phyloP scores from a whole-genome alignment of 2,329 filamentous ascomycete genomes.

The Botrytis galanthina region DNA sequence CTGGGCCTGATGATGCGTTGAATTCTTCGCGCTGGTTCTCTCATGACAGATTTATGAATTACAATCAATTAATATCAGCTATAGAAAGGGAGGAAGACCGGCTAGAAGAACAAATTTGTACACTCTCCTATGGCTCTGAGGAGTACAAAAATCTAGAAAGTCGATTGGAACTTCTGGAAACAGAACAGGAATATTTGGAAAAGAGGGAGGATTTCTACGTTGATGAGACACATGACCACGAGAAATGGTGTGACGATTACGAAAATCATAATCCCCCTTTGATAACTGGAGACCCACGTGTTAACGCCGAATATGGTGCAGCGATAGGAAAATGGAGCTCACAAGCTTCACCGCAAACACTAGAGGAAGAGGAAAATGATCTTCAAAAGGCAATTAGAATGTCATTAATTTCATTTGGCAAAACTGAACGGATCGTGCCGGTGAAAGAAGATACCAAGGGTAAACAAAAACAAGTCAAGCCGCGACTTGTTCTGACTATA shows the following conservation, averaged over 20 bases:
- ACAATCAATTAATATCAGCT: not conserved
- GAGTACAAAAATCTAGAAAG: not conserved
- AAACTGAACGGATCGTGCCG: not conserved
- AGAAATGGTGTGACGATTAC: not conserved
- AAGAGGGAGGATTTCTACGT: not conserved
- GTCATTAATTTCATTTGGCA: not conserved
- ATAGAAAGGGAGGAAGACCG: not conserved
- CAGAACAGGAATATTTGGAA: not conserved
- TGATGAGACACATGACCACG: not conserved
- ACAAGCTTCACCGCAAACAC: not conserved
- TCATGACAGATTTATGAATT: not conserved
- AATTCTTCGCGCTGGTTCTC: not conserved
- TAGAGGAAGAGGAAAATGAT: not conserved
- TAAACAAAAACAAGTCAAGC: not conserved
- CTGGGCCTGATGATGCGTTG: accelerated
- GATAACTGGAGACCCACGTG: not conserved
- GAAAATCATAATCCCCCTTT: not conserved
- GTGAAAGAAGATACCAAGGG: not conserved
- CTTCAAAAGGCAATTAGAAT: not conserved
- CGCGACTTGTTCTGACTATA: too few relatives aligned
- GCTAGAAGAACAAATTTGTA: not conserved
- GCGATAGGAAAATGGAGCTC: not conserved
- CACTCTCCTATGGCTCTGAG: not conserved
- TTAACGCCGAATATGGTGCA: not conserved
- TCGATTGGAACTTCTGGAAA: not conserved